Evolutionary conservation across 2,329 filamentous ascomycete species (phyloP).

Genomic region (Aspergillus transmontanensis): DNA sequence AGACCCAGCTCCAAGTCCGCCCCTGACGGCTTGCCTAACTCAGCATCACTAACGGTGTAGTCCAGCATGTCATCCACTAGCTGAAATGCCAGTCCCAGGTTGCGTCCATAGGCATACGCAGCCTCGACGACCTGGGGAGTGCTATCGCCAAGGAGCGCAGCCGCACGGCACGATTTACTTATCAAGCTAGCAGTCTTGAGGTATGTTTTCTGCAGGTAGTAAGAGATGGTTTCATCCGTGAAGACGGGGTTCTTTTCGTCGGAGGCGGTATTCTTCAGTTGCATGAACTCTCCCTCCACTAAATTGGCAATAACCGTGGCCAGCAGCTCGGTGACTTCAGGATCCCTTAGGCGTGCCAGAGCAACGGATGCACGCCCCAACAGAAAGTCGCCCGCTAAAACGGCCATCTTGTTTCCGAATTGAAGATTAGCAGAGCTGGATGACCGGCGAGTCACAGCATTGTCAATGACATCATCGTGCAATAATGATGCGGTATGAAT

Average conservation of each 20-base stretch:
- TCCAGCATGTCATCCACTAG: slow-evolving; percentile 97
- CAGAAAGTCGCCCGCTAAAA: slow-evolving; percentile 94
- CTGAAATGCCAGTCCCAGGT: slow-evolving; percentile 93
- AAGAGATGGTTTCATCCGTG: slow-evolving; percentile 85
- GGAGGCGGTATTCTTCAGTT: slow-evolving; percentile 90
- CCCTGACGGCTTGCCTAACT: slow-evolving; percentile 91
- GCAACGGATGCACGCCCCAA: slow-evolving; percentile 91
- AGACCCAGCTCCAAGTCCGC: slow-evolving; percentile 91
- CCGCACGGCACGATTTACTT: slow-evolving; percentile 90
- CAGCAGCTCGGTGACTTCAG: slow-evolving; percentile 91
- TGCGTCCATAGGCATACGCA: slow-evolving; percentile 89
- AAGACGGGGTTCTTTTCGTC: slow-evolving; percentile 84
- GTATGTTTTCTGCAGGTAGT: slow-evolving; percentile 98
- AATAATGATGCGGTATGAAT: slow-evolving; percentile 96
- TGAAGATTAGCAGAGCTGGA: slow-evolving; percentile 87
- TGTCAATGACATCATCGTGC: slow-evolving; percentile 98
- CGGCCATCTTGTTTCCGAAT: slow-evolving; percentile 99
- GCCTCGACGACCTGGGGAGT: slow-evolving; percentile 81
- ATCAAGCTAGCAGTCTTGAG: slow-evolving; percentile 95
- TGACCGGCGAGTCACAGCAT: slow-evolving; percentile 80
- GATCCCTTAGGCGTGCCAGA: slow-evolving; percentile 83
- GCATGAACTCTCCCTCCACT: slow-evolving; percentile 99
- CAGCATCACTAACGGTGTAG: slow-evolving; percentile 81
- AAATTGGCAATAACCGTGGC: slow-evolving; percentile 97
- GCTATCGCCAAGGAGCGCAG: slow-evolving; percentile 80